Evolutionary conservation across 768 basidiomycete genomes (phyloP).

Genomic region (Calvatia gigantea): DNA sequence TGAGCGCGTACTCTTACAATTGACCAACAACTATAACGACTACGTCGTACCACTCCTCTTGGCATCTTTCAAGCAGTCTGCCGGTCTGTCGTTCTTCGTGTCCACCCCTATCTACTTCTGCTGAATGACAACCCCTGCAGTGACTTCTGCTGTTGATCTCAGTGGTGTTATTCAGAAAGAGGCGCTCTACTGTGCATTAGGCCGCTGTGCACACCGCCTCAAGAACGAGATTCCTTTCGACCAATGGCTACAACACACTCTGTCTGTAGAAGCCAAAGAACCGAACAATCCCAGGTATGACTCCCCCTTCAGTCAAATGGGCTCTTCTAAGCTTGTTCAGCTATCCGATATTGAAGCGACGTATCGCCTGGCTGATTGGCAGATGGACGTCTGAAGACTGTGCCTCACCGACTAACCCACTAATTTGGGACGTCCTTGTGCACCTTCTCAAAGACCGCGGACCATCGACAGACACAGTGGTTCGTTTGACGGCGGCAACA

Average conservation of each 20-base stretch:
- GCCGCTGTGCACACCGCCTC: constrained; percentile 70
- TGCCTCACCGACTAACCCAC: constrained; percentile 51
- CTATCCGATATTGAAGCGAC: constrained; percentile 89
- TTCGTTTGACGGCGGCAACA: constrained; percentile 79
- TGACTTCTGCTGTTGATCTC: constrained; percentile 49
- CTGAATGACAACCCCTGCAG: constrained; percentile 21
- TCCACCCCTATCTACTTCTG: background rate
- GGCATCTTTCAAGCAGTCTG: constrained; percentile 54
- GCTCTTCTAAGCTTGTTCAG: constrained; percentile 32
- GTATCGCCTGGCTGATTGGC: constrained; percentile 92
- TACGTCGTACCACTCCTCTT: constrained; percentile 67
- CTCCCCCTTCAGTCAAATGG: background rate
- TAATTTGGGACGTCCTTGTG: constrained; percentile 78
- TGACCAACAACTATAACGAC: constrained; percentile 66
- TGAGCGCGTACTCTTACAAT: constrained; percentile 84
- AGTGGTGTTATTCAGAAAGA: constrained; percentile 72
- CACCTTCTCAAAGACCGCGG: constrained; percentile 71
- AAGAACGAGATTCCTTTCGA: constrained; percentile 65
- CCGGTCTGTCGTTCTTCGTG: constrained; percentile 38
- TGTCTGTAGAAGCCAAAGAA: constrained; percentile 51
- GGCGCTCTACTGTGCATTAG: constrained; percentile 84
- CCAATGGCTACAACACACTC: constrained; percentile 61
- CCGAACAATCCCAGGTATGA: constrained; percentile 57
- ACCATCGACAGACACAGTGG: constrained; percentile 75
- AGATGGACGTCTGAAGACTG: constrained; percentile 80